Percentiles rank a stretch among this genome's conserved stretches.
Conservation (phyloP, 2,329 filamentous ascomycete genomes). For the Fusarium napiforme region DNA sequence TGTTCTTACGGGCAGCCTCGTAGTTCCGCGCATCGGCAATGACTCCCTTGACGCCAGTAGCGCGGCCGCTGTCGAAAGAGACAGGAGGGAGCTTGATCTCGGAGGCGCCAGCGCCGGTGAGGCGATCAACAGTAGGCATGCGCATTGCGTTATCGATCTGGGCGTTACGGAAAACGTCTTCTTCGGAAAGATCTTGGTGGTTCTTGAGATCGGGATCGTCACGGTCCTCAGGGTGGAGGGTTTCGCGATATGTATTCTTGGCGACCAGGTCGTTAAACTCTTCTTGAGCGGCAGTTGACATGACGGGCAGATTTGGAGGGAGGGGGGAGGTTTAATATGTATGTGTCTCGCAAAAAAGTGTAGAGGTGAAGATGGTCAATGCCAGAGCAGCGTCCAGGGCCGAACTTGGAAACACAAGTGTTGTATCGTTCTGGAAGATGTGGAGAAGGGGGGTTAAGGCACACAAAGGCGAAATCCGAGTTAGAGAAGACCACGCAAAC, state of each 20-base stretch:
- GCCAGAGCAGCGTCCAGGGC: constrained; percentile 32
- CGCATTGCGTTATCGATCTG: constrained; percentile 74
- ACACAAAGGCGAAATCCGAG: constrained; percentile 43
- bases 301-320: constrained; percentile 50
- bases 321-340: constrained; percentile 41
- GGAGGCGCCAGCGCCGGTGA: constrained; percentile 56
- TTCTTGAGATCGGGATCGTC: constrained; percentile 59
- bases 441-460: constrained; percentile 43
- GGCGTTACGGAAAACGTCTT: constrained; percentile 62
- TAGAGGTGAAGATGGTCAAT: constrained; percentile 33
- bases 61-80: constrained; percentile 73
- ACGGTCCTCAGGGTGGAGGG: constrained; percentile 68
- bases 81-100: constrained; percentile 70
- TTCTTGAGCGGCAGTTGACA: constrained; percentile 72
- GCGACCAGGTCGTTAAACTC: constrained; percentile 73
- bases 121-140: constrained; percentile 61
- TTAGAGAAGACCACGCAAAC: constrained; percentile 20
- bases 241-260: constrained; percentile 61
- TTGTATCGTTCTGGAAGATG: constrained; percentile 50
- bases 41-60: constrained; percentile 87
- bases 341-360: constrained; percentile 34
- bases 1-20: constrained; percentile 71
- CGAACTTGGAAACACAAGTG: constrained; percentile 36
- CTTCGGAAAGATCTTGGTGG: constrained; percentile 67
- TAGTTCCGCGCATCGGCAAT: constrained; percentile 85